Evolutionary conservation across 1,284 basidiomycete species (phyloP).

Genomic region (Ustanciosporium gigantosporum): DNA sequence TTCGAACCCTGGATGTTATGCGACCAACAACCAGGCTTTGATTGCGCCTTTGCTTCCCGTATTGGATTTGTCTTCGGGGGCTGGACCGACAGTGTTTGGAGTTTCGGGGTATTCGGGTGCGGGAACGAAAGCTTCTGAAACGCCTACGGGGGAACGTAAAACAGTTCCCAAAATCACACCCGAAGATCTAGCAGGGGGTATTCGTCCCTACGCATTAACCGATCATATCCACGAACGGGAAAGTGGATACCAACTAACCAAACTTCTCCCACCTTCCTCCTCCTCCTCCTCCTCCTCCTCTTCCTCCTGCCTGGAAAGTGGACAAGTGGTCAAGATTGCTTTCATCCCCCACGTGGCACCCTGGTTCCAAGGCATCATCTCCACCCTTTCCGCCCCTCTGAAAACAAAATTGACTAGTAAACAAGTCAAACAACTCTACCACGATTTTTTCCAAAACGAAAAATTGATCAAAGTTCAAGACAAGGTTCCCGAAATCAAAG

Average conservation of each 20-base stretch:
- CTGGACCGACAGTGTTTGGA: slow-evolving; percentile 85
- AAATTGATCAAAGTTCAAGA: slow-evolving; percentile 72
- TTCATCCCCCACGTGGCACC: slow-evolving; percentile 87
- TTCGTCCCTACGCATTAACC: slow-evolving; percentile 85
- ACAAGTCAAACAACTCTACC: slow-evolving; percentile 76
- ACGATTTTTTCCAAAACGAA: slow-evolving; percentile 76
- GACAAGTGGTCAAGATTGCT: slow-evolving; percentile 70
- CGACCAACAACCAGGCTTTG: slow-evolving; percentile 88
- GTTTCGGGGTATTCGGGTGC: slow-evolving; percentile 93
- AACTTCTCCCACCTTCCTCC: slow-evolving; percentile 64
- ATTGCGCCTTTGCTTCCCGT: slow-evolving; percentile 83
- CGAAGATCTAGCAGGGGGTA: slow-evolving; percentile 74
- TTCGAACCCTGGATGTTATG: slow-evolving; percentile 96
- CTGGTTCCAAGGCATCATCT: slow-evolving; percentile 96
- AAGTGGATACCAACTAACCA: slow-evolving; percentile 78
- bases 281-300: too few relatives aligned
- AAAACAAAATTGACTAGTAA: slow-evolving; percentile 69
- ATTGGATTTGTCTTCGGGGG: slow-evolving; percentile 11
- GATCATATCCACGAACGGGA: slow-evolving; percentile 99
- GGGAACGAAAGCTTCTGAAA: slow-evolving; percentile 72
- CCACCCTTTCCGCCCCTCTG: slow-evolving; percentile 80
- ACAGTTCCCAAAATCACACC: slow-evolving; percentile 81
- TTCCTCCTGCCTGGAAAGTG: background rate
- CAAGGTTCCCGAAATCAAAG: slow-evolving; percentile 75
- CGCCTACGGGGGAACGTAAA: slow-evolving; percentile 19